Conservation (phyloP, 225 moss, liverwort and hornwort genomes). For the Marchantia polymorpha region DNA sequence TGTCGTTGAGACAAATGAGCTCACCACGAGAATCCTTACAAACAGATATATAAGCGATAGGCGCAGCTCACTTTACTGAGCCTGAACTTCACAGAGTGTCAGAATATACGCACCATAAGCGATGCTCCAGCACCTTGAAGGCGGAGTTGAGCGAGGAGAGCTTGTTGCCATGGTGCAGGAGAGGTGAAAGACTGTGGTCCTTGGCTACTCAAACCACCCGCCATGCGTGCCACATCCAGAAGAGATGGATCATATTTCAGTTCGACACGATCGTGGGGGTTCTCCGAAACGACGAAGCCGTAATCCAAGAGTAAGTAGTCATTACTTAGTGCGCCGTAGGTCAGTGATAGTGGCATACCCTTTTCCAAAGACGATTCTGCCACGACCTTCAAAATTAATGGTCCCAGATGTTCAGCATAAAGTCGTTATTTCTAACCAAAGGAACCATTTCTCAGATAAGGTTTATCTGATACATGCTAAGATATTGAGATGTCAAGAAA, state of each 20-base stretch:
- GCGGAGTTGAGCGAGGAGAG: conserved; percentile 44
- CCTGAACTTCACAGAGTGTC: background rate
- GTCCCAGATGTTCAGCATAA: background rate
- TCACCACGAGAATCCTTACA: background rate
- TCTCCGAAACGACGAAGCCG: conserved; percentile 58
- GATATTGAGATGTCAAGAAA: too few species aligned
- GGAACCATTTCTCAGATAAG: too few species aligned
- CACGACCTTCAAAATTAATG: conserved; percentile 41
- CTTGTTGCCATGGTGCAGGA: conserved; percentile 59
- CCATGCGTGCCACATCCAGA: conserved; percentile 53
- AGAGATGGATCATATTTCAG: conserved; percentile 48
- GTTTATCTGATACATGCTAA: background rate
- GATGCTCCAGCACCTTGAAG: conserved; percentile 53
- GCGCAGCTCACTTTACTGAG: background rate
- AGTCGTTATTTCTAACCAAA: background rate
- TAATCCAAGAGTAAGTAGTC: conserved; percentile 65
- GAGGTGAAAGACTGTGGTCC: conserved; percentile 38
- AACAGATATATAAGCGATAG: background rate
- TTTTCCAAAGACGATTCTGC: conserved; percentile 51
- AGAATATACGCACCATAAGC: conserved; percentile 32
- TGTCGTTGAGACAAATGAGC: background rate
- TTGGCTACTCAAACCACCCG: conserved; percentile 36
- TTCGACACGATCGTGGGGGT: conserved; percentile 58
- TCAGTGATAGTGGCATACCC: conserved; percentile 49
- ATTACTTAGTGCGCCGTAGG: conserved; percentile 69